phyloP scores from a whole-genome alignment of 140 eudicot species.

The Erigeron philadelphicus region DNA sequence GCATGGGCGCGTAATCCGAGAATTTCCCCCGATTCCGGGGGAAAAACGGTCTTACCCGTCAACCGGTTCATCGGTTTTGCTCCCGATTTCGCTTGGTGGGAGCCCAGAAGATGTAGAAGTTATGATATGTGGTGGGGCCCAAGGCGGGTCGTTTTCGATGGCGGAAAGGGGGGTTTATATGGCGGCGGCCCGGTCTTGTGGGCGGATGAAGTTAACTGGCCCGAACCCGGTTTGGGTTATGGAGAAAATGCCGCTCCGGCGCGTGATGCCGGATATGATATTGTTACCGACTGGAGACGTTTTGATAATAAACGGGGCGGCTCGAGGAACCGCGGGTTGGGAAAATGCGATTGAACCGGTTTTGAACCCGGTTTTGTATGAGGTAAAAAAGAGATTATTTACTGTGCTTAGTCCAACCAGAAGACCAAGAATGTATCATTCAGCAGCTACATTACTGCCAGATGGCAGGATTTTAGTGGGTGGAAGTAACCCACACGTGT shows the following conservation, averaged over 20 bases:
- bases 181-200: constrained; percentile 62
- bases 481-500: constrained; percentile 78
- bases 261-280: constrained; percentile 79
- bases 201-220: constrained; percentile 46
- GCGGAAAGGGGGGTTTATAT: constrained; percentile 41
- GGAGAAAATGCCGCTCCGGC: constrained; percentile 65
- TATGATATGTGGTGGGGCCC: constrained; percentile 88
- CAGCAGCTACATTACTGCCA: constrained; percentile 62
- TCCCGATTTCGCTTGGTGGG: constrained; percentile 39
- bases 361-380: constrained; percentile 59
- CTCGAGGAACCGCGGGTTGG: constrained; percentile 81
- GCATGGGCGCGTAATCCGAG: constrained; percentile 33
- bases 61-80: constrained; percentile 74
- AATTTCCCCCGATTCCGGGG: constrained; percentile 58
- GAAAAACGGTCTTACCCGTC: constrained; percentile 66
- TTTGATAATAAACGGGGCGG: constrained; percentile 62
- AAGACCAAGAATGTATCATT: constrained; percentile 74
- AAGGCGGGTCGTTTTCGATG: constrained; percentile 42
- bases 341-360: constrained; percentile 60
- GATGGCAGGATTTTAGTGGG: constrained; percentile 91
- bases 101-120: constrained; percentile 42
- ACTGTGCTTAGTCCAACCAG: constrained; percentile 52
- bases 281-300: constrained; percentile 68
- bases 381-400: constrained; percentile 46
- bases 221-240: constrained; percentile 57